Conservation (phyloP, 2,329 filamentous ascomycete species). For the Fusarium sp. region DNA sequence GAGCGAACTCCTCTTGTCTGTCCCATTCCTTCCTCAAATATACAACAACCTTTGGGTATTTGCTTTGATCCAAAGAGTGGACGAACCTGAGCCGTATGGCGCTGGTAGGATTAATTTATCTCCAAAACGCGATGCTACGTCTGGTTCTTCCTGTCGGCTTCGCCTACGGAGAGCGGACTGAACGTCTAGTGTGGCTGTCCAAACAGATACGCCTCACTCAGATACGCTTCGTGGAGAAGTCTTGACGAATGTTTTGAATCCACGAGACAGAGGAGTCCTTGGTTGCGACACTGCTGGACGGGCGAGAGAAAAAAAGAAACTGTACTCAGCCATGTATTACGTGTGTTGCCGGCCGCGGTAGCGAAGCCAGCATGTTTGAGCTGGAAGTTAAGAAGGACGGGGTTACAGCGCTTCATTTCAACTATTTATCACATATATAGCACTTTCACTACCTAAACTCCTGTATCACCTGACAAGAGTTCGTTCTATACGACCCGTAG, state of each 20-base stretch:
- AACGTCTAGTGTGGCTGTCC: conserved; percentile 13
- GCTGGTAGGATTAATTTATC: conserved; percentile 46
- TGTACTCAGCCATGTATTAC: conserved; percentile 40
- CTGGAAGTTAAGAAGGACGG: conserved; percentile 24
- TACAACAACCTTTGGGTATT: conserved; percentile 48
- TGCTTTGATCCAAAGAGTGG: conserved; percentile 48
- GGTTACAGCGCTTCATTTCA: conserved; percentile 38
- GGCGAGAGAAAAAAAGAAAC: conserved; percentile 30
- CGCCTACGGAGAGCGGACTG: conserved; percentile 24
- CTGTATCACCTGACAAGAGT: not conserved
- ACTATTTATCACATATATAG: conserved; percentile 36
- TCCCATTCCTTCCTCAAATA: conserved; percentile 36
- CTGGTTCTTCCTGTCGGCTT: conserved; percentile 27
- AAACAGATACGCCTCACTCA: conserved; percentile 10
- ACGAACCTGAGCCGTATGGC: conserved; percentile 48
- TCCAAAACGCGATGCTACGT: conserved; percentile 43
- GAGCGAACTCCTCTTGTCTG: conserved; percentile 30
- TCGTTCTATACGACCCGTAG: too few species aligned
- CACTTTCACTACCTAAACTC: conserved; percentile 31
- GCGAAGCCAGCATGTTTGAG: conserved; percentile 18
- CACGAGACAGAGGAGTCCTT: conserved; percentile 19
- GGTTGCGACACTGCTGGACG: conserved; percentile 17
- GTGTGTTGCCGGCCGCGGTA: conserved; percentile 25
- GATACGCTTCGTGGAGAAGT: conserved; percentile 14
- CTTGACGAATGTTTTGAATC: conserved; percentile 19